Conservation (phyloP, 1,139 yeast genomes). For the Sugiyamaella neomexicana region DNA sequence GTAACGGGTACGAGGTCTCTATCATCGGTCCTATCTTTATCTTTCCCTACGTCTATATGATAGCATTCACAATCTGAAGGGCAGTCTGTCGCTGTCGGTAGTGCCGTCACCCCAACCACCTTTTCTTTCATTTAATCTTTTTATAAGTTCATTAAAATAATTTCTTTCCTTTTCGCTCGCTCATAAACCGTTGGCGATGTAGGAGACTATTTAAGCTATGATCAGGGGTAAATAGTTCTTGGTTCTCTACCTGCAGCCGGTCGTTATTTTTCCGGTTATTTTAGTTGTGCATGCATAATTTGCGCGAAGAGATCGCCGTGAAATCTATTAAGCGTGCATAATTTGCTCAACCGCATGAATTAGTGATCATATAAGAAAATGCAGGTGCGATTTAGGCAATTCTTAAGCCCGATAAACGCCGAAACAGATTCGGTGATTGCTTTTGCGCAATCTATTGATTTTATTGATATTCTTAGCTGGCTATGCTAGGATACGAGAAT, state of each 20-base stretch:
- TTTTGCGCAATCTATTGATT: no score
- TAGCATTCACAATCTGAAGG: conserved; percentile 15
- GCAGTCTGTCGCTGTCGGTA: background rate
- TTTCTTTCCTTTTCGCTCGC: background rate
- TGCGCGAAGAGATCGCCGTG: background rate
- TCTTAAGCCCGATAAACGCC: background rate
- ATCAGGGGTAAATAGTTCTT: background rate
- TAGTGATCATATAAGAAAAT: background rate
- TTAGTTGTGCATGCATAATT: background rate
- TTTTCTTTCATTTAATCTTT: background rate
- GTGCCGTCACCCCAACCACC: background rate
- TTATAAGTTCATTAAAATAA: background rate
- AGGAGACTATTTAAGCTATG: background rate
- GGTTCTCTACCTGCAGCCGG: background rate
- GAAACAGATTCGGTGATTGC: background rate
- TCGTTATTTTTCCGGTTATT: background rate
- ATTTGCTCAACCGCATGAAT: background rate
- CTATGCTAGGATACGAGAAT: no score
- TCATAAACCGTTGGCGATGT: background rate
- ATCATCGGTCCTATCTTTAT: background rate
- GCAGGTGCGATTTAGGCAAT: background rate
- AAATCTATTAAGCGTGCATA: background rate
- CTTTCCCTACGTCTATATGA: background rate
- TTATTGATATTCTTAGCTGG: no score
- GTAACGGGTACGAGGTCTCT: background rate